Conservation (phyloP, 1,284 basidiomycete genomes). For the Sutorius eximius region DNA sequence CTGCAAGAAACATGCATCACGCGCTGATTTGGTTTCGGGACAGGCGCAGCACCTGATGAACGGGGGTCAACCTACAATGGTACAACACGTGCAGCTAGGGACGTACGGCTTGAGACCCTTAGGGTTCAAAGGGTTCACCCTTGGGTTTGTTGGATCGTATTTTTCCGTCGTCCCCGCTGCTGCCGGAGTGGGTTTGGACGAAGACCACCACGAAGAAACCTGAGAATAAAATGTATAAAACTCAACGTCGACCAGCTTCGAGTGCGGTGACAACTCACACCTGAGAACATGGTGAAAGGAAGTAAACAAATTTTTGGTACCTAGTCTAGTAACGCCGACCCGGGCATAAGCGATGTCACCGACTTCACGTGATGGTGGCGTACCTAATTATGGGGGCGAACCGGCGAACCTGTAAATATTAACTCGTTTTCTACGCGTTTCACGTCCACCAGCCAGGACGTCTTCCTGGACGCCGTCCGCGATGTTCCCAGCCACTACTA, state of each 20-base stretch:
- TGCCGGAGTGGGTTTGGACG: slow-evolving; percentile 32
- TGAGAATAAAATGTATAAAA: slow-evolving; percentile 10
- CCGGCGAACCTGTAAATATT: not conserved
- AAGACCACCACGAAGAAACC: slow-evolving; percentile 46
- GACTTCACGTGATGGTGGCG: not conserved
- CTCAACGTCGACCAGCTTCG: slow-evolving; percentile 9
- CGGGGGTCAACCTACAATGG: not conserved
- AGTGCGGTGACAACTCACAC: slow-evolving; percentile 19
- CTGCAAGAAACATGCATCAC: slow-evolving; percentile 93
- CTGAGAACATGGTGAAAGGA: slow-evolving; percentile 21
- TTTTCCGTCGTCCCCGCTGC: slow-evolving; percentile 34
- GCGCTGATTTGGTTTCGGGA: slow-evolving; percentile 85
- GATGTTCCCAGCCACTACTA: slow-evolving; percentile 9
- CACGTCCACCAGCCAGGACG: not conserved
- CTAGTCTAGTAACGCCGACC: not conserved
- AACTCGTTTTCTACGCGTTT: not conserved
- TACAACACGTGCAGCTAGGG: not conserved
- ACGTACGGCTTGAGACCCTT: slow-evolving; percentile 89
- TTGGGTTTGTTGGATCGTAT: slow-evolving; percentile 67
- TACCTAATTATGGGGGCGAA: not conserved
- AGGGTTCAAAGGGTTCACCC: slow-evolving; percentile 84
- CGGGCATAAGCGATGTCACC: not conserved
- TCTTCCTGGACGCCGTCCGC: not conserved
- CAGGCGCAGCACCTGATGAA: slow-evolving; percentile 86
- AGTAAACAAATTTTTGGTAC: not conserved